Percentiles rank a stretch among this genome's conserved stretches.
Conservation (phyloP, 768 basidiomycete genomes). For the Nidularia sp. region DNA sequence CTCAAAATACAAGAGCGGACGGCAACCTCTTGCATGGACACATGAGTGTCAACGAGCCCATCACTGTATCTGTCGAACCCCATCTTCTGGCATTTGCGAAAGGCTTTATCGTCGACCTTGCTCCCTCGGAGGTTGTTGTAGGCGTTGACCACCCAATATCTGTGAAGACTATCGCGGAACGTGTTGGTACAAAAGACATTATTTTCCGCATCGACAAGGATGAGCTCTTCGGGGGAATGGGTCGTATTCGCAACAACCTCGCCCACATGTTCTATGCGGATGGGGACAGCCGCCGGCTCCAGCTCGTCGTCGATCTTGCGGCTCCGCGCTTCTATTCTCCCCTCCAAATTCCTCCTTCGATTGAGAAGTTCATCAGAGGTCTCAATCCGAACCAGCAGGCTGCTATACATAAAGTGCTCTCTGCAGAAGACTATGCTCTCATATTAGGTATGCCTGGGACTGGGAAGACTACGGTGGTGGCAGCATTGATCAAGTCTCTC, state of each 20-base stretch:
- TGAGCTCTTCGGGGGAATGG: conserved; percentile 84
- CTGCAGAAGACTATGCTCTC: conserved; percentile 85
- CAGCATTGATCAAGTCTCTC: conserved; percentile 77
- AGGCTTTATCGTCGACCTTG: conserved; percentile 78
- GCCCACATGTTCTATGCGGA: conserved; percentile 82
- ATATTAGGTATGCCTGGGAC: conserved; percentile 98
- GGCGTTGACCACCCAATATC: conserved; percentile 83
- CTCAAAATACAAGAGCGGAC: conserved; percentile 10
- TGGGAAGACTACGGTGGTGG: conserved; percentile 95
- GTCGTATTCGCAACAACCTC: conserved; percentile 85
- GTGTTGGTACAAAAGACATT: conserved; percentile 14
- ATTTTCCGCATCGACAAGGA: conserved; percentile 92
- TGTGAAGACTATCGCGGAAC: conserved; percentile 35
- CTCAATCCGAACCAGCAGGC: conserved; percentile 71
- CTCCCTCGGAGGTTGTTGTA: conserved; percentile 57
- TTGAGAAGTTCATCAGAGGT: conserved; percentile 22
- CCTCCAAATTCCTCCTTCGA: conserved; percentile 11
- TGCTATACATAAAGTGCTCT: conserved; percentile 72
- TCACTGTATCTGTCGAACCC: conserved; percentile 86
- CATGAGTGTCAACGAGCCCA: conserved; percentile 74
- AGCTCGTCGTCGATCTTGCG: conserved; percentile 79
- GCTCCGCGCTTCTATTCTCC: conserved; percentile 8
- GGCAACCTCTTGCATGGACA: conserved; percentile 66
- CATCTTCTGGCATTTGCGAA: conserved; percentile 78
- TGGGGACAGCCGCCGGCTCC: conserved; percentile 62